Base-by-base conservation (phyloP, 495 filamentous ascomycete species). In the Pseudevernia furfuracea region DNA sequence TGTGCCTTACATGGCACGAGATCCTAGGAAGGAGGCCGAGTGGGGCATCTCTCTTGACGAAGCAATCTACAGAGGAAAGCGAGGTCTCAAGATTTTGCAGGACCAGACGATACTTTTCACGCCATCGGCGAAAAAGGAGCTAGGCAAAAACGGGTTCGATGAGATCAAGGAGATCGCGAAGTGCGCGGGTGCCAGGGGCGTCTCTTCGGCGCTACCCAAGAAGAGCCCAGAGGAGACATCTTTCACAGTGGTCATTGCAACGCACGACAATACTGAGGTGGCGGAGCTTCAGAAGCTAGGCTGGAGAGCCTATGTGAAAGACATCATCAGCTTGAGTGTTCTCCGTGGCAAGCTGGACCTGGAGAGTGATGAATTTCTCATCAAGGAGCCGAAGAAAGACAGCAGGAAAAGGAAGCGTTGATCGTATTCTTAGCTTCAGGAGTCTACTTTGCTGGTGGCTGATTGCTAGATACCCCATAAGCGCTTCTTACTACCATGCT, bases 131-230 rank as follows among this genome's bases (percentile, higher is more conserved):
- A 74, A 70, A 49, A 69, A 70, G 46, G 69, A 72, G 14, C 68
- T 76, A n/a, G 66, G 67, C 12, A 69, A 67, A 19, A 60, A n/a
- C 5, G 61, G 56, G 12, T 73, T 73, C 43, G 59, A 62, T 3
- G 76, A 78, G 21, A 61, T 78, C n/a, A 70, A 75, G 66, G 56
- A 68, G 34, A 67, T 81, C 7, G 68, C 62, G 49, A 64, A 63
- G 21, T 28, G 30, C 15, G 70, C 69, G 17, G 76, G 77, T 11
- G 75, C 71, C 11, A 62, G 46, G 38, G 30, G 25, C 28, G 44
- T 71, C 15, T 57, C 28, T 30, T 41, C 43, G 3, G 58, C 44
- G 0, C 37, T 67, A 32, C 65, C 71, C 21, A 59, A 57, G n/a
- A 68, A 59, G 28, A 12, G 48, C 12, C 23, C 53, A 37, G 41